Evolutionary conservation across 495 filamentous ascomycete species (phyloP).

Genomic region (Hypoxylon fragiforme): DNA sequence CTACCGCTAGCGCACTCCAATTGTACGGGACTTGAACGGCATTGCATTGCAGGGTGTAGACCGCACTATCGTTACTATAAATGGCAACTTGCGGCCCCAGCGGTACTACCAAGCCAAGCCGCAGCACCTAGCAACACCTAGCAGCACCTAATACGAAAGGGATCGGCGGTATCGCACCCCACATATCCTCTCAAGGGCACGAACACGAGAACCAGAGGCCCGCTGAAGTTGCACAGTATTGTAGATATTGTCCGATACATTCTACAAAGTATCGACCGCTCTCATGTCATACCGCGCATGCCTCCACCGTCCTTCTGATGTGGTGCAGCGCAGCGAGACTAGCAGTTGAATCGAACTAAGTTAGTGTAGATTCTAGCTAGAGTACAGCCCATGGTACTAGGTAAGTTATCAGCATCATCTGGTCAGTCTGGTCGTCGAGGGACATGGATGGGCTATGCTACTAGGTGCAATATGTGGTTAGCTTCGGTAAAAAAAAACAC

Average conservation of each 20-base stretch:
- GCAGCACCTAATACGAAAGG: constrained; percentile 33
- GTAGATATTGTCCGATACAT: too few relatives aligned
- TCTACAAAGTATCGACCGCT: constrained; percentile 8
- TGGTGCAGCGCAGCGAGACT: not conserved
- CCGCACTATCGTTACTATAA: constrained; percentile 25
- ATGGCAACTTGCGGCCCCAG: constrained; percentile 20
- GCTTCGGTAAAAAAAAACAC: constrained; percentile 10
- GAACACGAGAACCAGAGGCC: constrained; percentile 27
- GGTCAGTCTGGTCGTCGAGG: constrained; percentile 17
- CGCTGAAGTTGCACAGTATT: constrained; percentile 22
- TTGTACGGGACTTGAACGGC: constrained; percentile 13
- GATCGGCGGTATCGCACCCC: constrained; percentile 33
- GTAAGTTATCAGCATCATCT: too few relatives aligned
- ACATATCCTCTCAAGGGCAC: constrained; percentile 17
- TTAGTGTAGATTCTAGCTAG: not conserved
- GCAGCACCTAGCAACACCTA: too few relatives aligned
- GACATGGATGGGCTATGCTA: constrained; percentile 18
- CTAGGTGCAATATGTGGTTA: too few relatives aligned
- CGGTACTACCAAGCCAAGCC: constrained; percentile 14
- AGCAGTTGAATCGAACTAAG: constrained; percentile 12
- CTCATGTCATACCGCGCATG: constrained; percentile 1
- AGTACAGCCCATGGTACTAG: not conserved
- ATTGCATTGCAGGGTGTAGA: constrained; percentile 13
- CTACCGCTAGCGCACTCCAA: constrained; percentile 29
- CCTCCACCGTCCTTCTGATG: constrained; percentile 13